Base-by-base conservation (phyloP, 1,139 yeast genomes). In the Magnusiomyces fungicola region DNA sequence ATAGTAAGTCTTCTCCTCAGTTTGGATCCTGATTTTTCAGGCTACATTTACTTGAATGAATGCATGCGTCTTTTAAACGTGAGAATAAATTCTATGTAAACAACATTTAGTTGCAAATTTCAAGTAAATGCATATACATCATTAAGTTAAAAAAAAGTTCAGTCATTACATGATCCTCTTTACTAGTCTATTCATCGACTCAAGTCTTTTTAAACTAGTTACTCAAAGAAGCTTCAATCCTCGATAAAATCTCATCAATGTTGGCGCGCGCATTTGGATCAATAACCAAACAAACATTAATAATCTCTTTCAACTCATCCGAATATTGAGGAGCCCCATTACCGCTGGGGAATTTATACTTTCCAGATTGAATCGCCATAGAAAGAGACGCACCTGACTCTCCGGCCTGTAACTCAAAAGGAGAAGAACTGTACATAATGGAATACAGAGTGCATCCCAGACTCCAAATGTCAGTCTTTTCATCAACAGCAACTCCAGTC, bases 391-490 rank as follows among this genome's bases (percentile, higher is more conserved):
- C 96, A 16, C 97, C 97, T 53, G 81, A 79, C 46, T 83, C 82
- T 43, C 79, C 75, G 58, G 88, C 94, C 61, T 84, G 80, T 61
- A 87, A 76, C 62, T 89, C 96, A 66, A 90, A 90, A 0, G 97
- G 97, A 1, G 95, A 84, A 38, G 75, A 74, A 0, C 85, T 83
- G 66, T 84, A 90, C 66, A 92, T 74, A 56, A 87, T 69, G 1
- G 90, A 79, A 66, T 84, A 90, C 23, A 88, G 63, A 1, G 88
- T 71, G 61, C 97, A 88, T 0, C 97, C 97, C 32, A 89, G 66
- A 4, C 95, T 83, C 97, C 97, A 90, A 19, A 90, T 79, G 62
- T 90, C 97, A 3, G 85, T 81, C 50, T 78, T 75, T 61, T 85
- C 95, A 52, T 82, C 80, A 43, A 90, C 73, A 3, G 68, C 66